phyloP scores from a whole-genome alignment of 2,329 filamentous ascomycete species.

The Chrysoporthe cubensis region DNA sequence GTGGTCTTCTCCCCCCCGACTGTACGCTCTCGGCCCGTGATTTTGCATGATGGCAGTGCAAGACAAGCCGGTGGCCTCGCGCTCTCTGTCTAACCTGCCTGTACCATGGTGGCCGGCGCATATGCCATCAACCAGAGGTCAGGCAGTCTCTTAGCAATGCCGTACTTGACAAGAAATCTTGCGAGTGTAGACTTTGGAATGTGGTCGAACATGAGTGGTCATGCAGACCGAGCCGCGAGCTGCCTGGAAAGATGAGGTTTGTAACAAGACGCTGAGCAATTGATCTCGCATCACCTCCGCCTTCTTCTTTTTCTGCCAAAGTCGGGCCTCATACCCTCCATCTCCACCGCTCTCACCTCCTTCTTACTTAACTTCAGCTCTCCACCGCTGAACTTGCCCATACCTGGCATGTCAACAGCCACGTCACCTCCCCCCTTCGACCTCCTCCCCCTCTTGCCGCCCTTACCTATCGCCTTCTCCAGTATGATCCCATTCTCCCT shows the following conservation, averaged over 20 bases:
- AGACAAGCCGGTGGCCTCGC: neutral
- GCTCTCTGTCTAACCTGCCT: neutral
- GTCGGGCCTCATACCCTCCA: conserved; percentile 57
- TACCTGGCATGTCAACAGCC: conserved; percentile 72
- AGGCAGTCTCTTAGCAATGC: neutral
- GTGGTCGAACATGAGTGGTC: neutral
- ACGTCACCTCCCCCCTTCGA: conserved; percentile 52
- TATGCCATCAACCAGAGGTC: no score
- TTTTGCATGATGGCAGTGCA: neutral
- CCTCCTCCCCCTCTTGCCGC: conserved; percentile 49
- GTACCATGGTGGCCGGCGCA: neutral
- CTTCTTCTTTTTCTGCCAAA: conserved; percentile 37
- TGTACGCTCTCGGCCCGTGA: neutral
- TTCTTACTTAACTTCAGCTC: conserved; percentile 77
- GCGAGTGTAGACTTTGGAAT: neutral
- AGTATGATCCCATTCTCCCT: conserved; percentile 89
- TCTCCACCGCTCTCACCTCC: conserved; percentile 76
- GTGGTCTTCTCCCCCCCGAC: neutral
- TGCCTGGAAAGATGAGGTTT: neutral
- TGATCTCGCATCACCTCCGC: conserved; percentile 40
- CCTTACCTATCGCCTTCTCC: conserved; percentile 55
- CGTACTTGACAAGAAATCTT: no score
- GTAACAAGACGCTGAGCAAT: neutral
- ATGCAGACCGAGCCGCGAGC: neutral
- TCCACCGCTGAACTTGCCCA: conserved; percentile 81